Conservation (phyloP, 108 stramenopile species). For the Cylindrotheca fusiformis region DNA sequence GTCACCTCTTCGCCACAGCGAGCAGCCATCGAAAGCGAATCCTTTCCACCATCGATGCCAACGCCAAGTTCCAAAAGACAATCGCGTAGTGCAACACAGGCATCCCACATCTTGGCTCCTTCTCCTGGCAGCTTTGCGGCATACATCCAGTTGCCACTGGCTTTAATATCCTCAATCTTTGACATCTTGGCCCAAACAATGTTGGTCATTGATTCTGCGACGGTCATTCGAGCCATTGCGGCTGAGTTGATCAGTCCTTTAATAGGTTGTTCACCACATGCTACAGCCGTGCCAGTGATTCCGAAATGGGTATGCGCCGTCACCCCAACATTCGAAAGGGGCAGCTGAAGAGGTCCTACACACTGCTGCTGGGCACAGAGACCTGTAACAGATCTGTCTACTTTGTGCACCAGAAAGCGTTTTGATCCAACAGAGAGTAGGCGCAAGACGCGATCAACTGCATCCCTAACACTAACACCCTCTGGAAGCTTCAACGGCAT, state of each 20-base stretch:
- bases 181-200: conserved; percentile 96
- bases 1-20: conserved; percentile 92
- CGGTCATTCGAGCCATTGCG: conserved; percentile 95
- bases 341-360: conserved; percentile 97
- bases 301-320: conserved; percentile 94
- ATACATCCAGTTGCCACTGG: conserved; percentile 99
- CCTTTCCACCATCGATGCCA: conserved; percentile 99
- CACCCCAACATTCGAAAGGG: conserved; percentile 94
- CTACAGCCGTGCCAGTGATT: conserved; percentile 93
- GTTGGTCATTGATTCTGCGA: conserved; percentile 98
- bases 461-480: conserved; percentile 63
- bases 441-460: conserved; percentile 90
- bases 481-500: conserved; percentile 71
- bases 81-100: conserved; percentile 93
- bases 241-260: conserved; percentile 92
- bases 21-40: conserved; percentile 99
- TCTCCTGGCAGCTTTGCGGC: conserved; percentile 98
- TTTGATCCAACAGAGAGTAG: conserved; percentile 96
- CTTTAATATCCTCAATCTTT: conserved; percentile 92
- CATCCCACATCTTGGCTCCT: conserved; percentile 97
- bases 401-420: conserved; percentile 99
- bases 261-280: conserved; percentile 98
- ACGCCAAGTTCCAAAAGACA: conserved; percentile 86
- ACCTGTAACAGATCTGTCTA: conserved; percentile 98
- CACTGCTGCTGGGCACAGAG: conserved; percentile 99